Evolutionary conservation across 2,329 filamentous ascomycete genomes (phyloP), one percentile per base, ranked within the genome.

Genomic region (Alternaria viburni): DNA sequence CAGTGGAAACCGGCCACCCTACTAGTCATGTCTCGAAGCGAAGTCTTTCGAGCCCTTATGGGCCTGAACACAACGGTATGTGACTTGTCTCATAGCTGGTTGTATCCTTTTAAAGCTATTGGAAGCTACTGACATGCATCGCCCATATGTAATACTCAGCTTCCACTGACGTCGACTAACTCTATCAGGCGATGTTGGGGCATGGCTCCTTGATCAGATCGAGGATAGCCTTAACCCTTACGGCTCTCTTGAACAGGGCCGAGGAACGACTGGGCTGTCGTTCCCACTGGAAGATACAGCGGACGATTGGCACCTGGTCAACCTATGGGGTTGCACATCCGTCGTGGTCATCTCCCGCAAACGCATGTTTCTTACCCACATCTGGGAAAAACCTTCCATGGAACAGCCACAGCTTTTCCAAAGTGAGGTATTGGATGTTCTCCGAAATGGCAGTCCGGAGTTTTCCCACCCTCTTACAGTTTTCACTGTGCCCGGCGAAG

Each of bases 201-300:
- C 32, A 10, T 41, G 32, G 32, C 32, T 41, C 2, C 15, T 41
- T 10, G 4, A 3, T 3, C 32, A 10, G 32, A 41, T 41, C 15
- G 4, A 0, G 0, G 7, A 15, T 3, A 36, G 15, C 7, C 32
- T 9, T 36, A n/a, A 41, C 15, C n/a, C n/a, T n/a, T n/a, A n/a
- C n/a, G 32, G 32, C 32, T 41, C 32, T 41, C 4, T 41, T 41
- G 15, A n/a, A 41, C 32, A 36, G 30, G 30, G 30, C 30, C 30
- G 30, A 36, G 30, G 32, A 41, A 41, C 36, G 36, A 41, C 36
- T 17, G 36, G 36, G 2, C 5, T 41, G 3, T 6, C 36, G 8
- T 41, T 41, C n/a, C 36, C n/a, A 41, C n/a, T 41, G 36, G 36
- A 6, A 0, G 3, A 17, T 41, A 17, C n/a, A 41, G 36, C 36